Percentiles rank a stretch among this genome's conserved stretches.
phyloP scores from a whole-genome alignment of 2,329 filamentous ascomycete genomes.

The Mycosphaerella sp. region DNA sequence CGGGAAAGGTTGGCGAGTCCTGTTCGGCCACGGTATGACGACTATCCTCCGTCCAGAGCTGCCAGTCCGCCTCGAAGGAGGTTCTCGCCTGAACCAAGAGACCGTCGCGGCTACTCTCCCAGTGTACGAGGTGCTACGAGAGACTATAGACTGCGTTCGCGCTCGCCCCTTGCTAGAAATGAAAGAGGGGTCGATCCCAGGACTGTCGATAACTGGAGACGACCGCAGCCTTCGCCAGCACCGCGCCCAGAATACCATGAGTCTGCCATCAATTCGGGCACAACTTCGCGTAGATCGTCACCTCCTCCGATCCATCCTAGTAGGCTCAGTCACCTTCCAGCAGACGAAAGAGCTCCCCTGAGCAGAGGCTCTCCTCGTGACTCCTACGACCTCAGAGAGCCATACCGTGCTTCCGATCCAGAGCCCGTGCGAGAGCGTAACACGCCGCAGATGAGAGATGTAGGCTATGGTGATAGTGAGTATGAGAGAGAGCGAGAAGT shows the following conservation, averaged over 20 bases:
- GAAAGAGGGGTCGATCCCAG: slow-evolving; percentile 43
- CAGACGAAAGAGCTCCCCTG: slow-evolving; percentile 29
- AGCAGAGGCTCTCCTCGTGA: slow-evolving; percentile 25
- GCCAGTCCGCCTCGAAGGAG: slow-evolving; percentile 35
- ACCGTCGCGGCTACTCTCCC: slow-evolving; percentile 33
- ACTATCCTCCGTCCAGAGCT: slow-evolving; percentile 38
- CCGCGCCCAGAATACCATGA: slow-evolving; percentile 35
- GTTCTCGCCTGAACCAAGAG: slow-evolving; percentile 39
- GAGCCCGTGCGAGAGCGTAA: slow-evolving; percentile 28
- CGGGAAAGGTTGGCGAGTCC: slow-evolving; percentile 38
- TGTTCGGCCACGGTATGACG: slow-evolving; percentile 42
- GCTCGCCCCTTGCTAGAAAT: slow-evolving; percentile 49
- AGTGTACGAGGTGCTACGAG: slow-evolving; percentile 25
- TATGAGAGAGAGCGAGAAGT: slow-evolving; percentile 22
- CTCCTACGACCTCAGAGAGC: slow-evolving; percentile 26
- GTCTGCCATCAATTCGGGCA: slow-evolving; percentile 50
- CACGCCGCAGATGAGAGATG: slow-evolving; percentile 30
- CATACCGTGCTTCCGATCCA: slow-evolving; percentile 27
- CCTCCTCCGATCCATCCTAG: slow-evolving; percentile 51
- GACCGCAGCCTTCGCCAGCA: slow-evolving; percentile 47
- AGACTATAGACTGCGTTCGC: slow-evolving; percentile 46
- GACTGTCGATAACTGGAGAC: slow-evolving; percentile 47
- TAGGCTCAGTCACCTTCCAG: slow-evolving; percentile 37
- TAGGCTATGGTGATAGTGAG: slow-evolving; percentile 25
- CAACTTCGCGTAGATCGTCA: slow-evolving; percentile 57